These are phyloP conservation scores for Pseudopithomyces maydicus DNA, from an alignment of 2,329 filamentous ascomycete genomes.

Conservation along the genomic window DNA sequence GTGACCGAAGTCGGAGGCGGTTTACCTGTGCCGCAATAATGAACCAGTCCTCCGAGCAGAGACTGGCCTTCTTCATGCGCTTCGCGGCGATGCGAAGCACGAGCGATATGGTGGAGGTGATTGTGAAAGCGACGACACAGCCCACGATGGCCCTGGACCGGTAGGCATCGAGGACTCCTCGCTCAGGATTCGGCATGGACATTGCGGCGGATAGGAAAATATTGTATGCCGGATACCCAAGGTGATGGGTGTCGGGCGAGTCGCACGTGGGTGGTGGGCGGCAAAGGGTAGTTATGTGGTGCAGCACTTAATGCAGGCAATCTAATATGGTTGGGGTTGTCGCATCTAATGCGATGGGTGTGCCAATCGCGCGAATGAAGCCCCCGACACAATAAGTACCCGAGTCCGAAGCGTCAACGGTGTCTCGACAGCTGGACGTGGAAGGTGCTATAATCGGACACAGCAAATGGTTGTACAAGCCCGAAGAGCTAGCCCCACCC, in stretches of 20 bases:
- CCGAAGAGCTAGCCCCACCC: neutral
- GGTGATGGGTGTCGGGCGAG: neutral
- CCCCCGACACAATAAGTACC: neutral
- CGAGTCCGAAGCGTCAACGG: neutral
- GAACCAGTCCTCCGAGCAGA: constrained; percentile 10
- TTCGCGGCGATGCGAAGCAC: constrained; percentile 13
- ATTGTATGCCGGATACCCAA: neutral
- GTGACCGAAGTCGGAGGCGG: neutral
- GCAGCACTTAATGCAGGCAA: neutral
- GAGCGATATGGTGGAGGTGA: constrained; percentile 12
- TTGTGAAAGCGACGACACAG: constrained; percentile 6
- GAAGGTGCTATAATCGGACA: neutral
- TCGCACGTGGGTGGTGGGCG: neutral
- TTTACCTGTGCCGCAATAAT: constrained; percentile 13
- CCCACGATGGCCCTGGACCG: constrained; percentile 5
- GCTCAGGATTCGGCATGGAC: neutral
- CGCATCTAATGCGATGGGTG: neutral
- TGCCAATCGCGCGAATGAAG: neutral
- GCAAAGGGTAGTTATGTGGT: neutral
- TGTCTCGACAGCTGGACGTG: neutral
- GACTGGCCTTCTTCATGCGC: constrained; percentile 7
- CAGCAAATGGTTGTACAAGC: neutral
- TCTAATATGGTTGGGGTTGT: neutral
- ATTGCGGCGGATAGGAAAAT: neutral
- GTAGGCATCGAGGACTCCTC: neutral